Evolutionary conservation across 192 early-diverging fungal species (phyloP).

Genomic region (Cladochytrium replicatum): DNA sequence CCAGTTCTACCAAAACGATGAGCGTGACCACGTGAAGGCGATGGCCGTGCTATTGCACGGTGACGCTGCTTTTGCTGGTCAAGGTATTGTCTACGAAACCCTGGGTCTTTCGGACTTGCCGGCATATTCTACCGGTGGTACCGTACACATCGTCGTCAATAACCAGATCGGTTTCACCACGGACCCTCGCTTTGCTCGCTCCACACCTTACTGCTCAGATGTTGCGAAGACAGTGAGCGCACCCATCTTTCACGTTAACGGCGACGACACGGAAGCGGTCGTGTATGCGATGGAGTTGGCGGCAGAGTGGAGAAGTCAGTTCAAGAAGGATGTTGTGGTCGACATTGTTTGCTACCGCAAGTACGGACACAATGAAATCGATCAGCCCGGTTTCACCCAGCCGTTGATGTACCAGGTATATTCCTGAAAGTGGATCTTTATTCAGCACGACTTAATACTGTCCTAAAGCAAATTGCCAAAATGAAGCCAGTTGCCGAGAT

Average conservation of each 20-base stretch:
- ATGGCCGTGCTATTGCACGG: constrained; percentile 95
- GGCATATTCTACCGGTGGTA: constrained; percentile 91
- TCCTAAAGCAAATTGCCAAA: constrained; percentile 58
- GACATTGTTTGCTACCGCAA: constrained; percentile 96
- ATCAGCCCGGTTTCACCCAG: constrained; percentile 98
- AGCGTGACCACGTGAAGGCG: constrained; percentile 62
- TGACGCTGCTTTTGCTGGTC: constrained; percentile 96
- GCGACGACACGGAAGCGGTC: constrained; percentile 94
- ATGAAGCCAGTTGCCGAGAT: constrained; percentile 75
- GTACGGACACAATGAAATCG: constrained; percentile 98
- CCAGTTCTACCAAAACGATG: constrained; percentile 90
- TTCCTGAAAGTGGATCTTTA: background rate
- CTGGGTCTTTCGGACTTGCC: constrained; percentile 92
- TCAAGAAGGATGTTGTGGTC: constrained; percentile 93
- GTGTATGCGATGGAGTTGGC: constrained; percentile 91
- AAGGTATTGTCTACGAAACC: constrained; percentile 97
- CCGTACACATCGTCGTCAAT: constrained; percentile 95
- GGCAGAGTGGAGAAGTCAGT: constrained; percentile 89
- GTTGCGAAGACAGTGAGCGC: constrained; percentile 94
- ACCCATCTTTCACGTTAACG: constrained; percentile 98
- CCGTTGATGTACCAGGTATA: constrained; percentile 83
- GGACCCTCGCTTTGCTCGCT: constrained; percentile 88
- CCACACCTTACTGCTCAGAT: constrained; percentile 93
- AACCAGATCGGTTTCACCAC: constrained; percentile 99
- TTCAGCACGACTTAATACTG: constrained; percentile 4